phyloP scores from a whole-genome alignment of 768 basidiomycete species.

The Mycena epipterygia region DNA sequence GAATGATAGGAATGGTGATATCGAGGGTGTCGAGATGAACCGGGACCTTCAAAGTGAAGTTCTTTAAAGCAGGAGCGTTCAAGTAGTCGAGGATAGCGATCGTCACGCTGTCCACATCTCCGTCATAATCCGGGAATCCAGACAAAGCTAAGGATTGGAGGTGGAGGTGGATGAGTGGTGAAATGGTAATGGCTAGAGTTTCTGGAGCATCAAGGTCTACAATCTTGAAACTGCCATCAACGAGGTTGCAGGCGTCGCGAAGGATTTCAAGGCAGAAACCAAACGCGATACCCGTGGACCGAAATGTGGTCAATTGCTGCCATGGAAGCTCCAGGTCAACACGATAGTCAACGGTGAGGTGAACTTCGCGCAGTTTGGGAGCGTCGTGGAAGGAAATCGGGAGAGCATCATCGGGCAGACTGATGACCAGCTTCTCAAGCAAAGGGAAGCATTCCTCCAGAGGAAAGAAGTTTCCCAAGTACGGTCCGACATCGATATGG shows the following conservation, averaged over 20 bases:
- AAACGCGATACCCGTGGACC: background rate
- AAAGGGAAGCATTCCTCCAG: background rate
- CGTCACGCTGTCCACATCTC: background rate
- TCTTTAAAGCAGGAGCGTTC: conserved; percentile 11
- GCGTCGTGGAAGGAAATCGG: background rate
- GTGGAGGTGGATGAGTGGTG: background rate
- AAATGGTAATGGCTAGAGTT: background rate
- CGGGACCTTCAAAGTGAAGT: background rate
- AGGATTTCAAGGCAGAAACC: background rate
- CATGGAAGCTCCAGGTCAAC: background rate
- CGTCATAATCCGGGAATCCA: background rate
- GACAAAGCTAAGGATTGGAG: conserved; percentile 1
- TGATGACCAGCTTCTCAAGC: background rate
- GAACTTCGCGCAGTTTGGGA: background rate
- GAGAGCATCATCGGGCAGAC: background rate
- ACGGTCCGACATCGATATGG: background rate
- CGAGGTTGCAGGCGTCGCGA: background rate
- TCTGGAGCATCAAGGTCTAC: background rate
- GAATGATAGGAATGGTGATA: background rate
- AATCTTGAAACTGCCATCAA: background rate
- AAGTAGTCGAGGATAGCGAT: background rate
- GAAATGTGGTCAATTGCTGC: background rate
- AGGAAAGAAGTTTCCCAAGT: background rate
- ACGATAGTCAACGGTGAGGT: background rate
- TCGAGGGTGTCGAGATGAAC: too few relatives aligned